These are phyloP conservation scores for Mycena epipterygia DNA, from an alignment of 768 basidiomycete genomes.

Conservation along the genomic window DNA sequence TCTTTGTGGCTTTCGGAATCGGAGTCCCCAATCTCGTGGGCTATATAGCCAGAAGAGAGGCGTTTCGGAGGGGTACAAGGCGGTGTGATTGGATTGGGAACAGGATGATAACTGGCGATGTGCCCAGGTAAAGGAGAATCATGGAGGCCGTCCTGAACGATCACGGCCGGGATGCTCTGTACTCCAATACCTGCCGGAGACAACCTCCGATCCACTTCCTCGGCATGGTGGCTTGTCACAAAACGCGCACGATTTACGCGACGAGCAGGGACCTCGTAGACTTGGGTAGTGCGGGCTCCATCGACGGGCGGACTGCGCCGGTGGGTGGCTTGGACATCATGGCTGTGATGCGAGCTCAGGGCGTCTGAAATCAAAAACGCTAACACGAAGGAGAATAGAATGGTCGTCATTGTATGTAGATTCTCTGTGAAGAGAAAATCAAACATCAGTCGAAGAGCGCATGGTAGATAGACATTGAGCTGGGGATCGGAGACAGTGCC, in stretches of 20 bases:
- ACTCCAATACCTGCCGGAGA: not conserved
- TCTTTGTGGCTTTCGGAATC: slow-evolving; percentile 5
- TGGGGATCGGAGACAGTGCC: slow-evolving; percentile 36
- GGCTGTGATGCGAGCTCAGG: slow-evolving; percentile 15
- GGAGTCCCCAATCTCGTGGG: not conserved
- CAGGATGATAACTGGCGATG: not conserved
- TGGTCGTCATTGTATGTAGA: slow-evolving; percentile 21
- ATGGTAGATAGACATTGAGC: slow-evolving; percentile 58
- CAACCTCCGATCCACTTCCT: not conserved
- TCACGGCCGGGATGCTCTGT: not conserved
- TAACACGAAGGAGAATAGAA: slow-evolving; percentile 27
- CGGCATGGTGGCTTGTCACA: not conserved
- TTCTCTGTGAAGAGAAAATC: slow-evolving; percentile 58
- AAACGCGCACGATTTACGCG: slow-evolving; percentile 5
- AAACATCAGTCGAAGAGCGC: slow-evolving; percentile 56
- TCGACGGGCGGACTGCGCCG: no score
- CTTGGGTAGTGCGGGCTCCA: not conserved
- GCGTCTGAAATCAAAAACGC: slow-evolving; percentile 27
- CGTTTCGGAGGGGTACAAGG: slow-evolving; percentile 9
- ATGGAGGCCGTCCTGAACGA: not conserved
- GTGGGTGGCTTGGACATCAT: not conserved
- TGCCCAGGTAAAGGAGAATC: not conserved
- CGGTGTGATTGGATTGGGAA: slow-evolving; percentile 5
- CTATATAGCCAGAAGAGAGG: not conserved
- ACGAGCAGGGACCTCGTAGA: not conserved